phyloP scores from a whole-genome alignment of 768 basidiomycete species.

The Dioszegia crocea region DNA sequence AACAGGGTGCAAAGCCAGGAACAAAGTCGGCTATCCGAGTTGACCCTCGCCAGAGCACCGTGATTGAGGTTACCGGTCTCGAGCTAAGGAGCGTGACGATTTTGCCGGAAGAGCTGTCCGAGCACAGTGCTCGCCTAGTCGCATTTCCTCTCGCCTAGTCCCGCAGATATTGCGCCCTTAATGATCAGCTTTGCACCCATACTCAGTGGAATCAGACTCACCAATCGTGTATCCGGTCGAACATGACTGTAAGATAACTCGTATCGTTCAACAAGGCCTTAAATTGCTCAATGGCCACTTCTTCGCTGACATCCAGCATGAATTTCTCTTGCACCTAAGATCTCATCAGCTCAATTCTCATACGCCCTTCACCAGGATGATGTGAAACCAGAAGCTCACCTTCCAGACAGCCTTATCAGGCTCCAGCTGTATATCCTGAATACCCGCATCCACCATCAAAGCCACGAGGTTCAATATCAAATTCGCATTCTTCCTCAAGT shows the following conservation, averaged over 20 bases:
- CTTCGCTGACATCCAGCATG: constrained; percentile 85
- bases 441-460: constrained; percentile 95
- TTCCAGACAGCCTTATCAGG: constrained; percentile 55
- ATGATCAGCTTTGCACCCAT: neutral
- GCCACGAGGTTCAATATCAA: constrained; percentile 93
- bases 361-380: neutral
- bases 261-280: constrained; percentile 90
- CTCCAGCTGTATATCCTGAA: constrained; percentile 85
- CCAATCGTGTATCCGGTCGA: constrained; percentile 77
- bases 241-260: constrained; percentile 83
- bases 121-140: too few species aligned
- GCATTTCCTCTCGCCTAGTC: too few species aligned
- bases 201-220: constrained; percentile 8
- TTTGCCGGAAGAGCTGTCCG: too few species aligned
- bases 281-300: constrained; percentile 96
- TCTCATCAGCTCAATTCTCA: constrained; percentile 6
- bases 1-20: too few species aligned
- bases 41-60: too few species aligned
- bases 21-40: too few species aligned
- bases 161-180: constrained; percentile 42
- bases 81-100: too few species aligned
- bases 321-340: constrained; percentile 94
- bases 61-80: too few species aligned
- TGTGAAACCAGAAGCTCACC: constrained; percentile 38
- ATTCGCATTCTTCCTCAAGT: constrained; percentile 92